Evolutionary conservation across 139 green algal genomes (phyloP), one percentile per base, ranked within the genome.

Genomic region (Edaphochlamys debaryana): DNA sequence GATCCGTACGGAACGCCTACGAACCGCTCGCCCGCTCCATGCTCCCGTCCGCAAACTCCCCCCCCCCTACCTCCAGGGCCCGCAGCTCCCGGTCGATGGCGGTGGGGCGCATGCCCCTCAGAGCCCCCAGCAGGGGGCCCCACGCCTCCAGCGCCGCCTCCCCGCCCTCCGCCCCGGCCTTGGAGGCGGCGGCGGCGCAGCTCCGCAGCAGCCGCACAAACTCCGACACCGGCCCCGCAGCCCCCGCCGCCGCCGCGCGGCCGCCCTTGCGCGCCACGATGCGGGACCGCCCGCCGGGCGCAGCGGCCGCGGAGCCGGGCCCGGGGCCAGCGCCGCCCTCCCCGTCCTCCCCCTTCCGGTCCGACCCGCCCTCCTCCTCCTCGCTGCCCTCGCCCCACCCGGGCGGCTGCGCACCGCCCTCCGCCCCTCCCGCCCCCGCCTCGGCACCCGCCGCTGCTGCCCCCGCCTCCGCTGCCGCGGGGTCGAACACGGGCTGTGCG

Each of bases 31-130:
- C n/a, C n/a, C n/a, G n/a, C n/a, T 63, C 19, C 54, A 63, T 30
- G 13, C 20, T 6, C 15, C 20, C 22, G 19, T 63, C 19, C 23
- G 13, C 40, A 4, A 25, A 75, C 40, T 4, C 68, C 27, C 67
- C 63, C 41, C 40, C 38, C 9, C 32, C 15, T 62, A 95, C 86
- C 92, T 94, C 82, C 87, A 98, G 86, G 19, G 87, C 78, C 7
- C 91, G 88, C 52, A 98, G 79, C 89, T 98, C 91, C 19, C 87
- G 56, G 68, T 98, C 95, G 22, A 98, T 60, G 3, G 81, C 83
- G 4, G 84, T 72, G 7, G 93, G 92, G 22, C 72, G 80, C 89
- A 96, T 80, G 25, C 41, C 72, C 3, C 89, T 78, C 77, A 96
- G 60, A 36, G 86, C 32, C 8, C 73, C 85, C 19, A 95, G 45